Evolutionary conservation across 495 filamentous ascomycete genomes (phyloP).

Genomic region (Aspergillus heteromorphus): DNA sequence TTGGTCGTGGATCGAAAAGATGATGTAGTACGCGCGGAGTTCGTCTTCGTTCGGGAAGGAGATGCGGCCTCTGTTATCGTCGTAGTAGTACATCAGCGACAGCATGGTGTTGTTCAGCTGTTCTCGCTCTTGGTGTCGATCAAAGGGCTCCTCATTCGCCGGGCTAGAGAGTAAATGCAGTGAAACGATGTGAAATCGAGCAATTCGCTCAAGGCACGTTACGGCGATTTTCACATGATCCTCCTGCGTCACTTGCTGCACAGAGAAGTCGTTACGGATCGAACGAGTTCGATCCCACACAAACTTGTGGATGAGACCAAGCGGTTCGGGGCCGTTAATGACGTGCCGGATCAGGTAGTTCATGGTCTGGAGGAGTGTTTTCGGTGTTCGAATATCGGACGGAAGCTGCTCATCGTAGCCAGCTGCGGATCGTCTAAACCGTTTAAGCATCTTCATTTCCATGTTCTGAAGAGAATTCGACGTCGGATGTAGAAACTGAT

Average conservation of each 20-base stretch:
- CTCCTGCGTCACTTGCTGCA: slow-evolving; percentile 70
- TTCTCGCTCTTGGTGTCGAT: slow-evolving; percentile 84
- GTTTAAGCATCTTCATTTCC: slow-evolving; percentile 72
- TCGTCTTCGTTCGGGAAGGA: slow-evolving; percentile 72
- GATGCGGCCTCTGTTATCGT: slow-evolving; percentile 57
- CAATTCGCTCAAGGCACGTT: slow-evolving; percentile 81
- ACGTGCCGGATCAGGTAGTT: slow-evolving; percentile 80
- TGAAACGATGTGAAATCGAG: slow-evolving; percentile 84
- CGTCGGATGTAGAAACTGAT: slow-evolving; percentile 35
- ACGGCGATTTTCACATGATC: slow-evolving; percentile 63
- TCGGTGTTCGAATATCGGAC: slow-evolving; percentile 82
- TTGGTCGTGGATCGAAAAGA: slow-evolving; percentile 72
- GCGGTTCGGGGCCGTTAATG: slow-evolving; percentile 54
- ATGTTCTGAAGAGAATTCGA: slow-evolving; percentile 33
- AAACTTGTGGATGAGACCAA: slow-evolving; percentile 73
- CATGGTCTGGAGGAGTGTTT: slow-evolving; percentile 65
- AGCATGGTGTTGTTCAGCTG: slow-evolving; percentile 84
- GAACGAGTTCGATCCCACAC: slow-evolving; percentile 92
- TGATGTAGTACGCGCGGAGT: slow-evolving; percentile 83
- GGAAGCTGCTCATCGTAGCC: slow-evolving; percentile 88
- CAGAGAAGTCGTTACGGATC: slow-evolving; percentile 89
- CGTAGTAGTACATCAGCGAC: slow-evolving; percentile 84
- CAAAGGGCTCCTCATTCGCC: slow-evolving; percentile 68
- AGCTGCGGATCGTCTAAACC: slow-evolving; percentile 83
- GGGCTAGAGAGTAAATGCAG: slow-evolving; percentile 73